Base-by-base conservation (phyloP, 2,329 filamentous ascomycete genomes). In the Apiospora malaysiana region DNA sequence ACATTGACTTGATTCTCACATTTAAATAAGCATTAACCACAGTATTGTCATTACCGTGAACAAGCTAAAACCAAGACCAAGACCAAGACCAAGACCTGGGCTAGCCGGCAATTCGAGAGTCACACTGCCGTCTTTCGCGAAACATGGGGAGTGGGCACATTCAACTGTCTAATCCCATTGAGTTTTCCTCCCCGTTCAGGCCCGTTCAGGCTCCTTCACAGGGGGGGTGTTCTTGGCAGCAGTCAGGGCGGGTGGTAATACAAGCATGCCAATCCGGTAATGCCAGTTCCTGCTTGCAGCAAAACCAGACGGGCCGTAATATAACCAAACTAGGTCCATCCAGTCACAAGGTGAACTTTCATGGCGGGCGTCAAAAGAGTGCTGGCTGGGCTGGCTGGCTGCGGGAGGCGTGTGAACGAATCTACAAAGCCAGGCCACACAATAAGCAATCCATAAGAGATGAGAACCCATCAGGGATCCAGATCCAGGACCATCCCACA, bases 401-500 rank as follows among this genome's bases (percentile, higher is more conserved):
- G 46, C 21, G 25, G 25, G 51, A 37, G 51, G 25, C 51, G 25
- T 32, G 16, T 27, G 25, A 8, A 25, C 5, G 7, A 46, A 46
- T 46, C 45, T 25, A 8, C 23, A 51, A 23, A 51, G 14, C n/a
- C 46, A 51, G 47, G 27, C 27, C 42, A 45, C 42, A 45, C 4
- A 16, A 21, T 5, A 25, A 7, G 16, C 42, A 45, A 4, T 16
- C 8, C 14, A 23, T 23, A 27, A 32, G 51, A 59, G 51, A 59
- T 59, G 51, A 59, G 51, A 59, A 59, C 27, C 51, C 51, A 59
- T 59, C 51, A 18, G 27, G 42, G 51, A 56, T 59, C 51, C 51
- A 59, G 51, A 59, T 59, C 51, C 51, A 59, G 51, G 27, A 37
- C 51, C 51, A n/a, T n/a, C n/a, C n/a, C n/a, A n/a, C n/a, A n/a